Base-by-base conservation (phyloP, 2,329 filamentous ascomycete genomes). In the Pezicula rhizophila region DNA sequence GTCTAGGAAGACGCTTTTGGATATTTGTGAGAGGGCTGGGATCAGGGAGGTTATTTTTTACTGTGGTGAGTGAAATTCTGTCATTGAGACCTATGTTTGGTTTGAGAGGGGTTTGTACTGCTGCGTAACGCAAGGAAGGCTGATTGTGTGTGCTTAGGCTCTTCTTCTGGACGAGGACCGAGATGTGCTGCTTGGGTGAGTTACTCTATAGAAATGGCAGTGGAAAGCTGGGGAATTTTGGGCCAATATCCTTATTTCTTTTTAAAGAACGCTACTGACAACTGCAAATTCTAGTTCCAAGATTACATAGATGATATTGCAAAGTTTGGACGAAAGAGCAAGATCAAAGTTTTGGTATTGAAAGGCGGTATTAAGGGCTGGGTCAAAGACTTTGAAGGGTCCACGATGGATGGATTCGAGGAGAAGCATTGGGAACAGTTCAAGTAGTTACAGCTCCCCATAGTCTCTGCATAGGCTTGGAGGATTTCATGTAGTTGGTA, bases 291-390 rank as follows among this genome's bases (percentile, higher is more conserved):
- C 28, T 10, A 31, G 77, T 72, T 81, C 66, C 73, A 78, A 51
- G 77, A 80, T 56, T 75, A 78, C 57, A 68, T 80, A 47, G 57
- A 72, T 40, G 69, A 75, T 18, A 60, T 73, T 37, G 65, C 59
- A 1, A 67, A 68, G 49, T 61, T 62, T 48, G 54, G 58, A n/a
- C 49, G 65, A n/a, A 70, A 70, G 18, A 67, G 64, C 8, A 58
- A 62, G 4, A 66, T 79, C 50, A 65, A 72, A 52, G 72, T 74
- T 28, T 57, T 73, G 45, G 69, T 77, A 12, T 63, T 80, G 43
- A 64, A 62, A n/a, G 76, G 74, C 8, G 78, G 77, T 4, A 72
- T 80, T 53, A 75, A 76, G 48, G 75, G 74, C 5, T 81, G 77
- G 77, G 73, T 75, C n/a, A 72, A 68, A 48, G 66, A 66, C 23